Conservation (phyloP, 2,329 filamentous ascomycete genomes). For the Colletotrichum filicis region DNA sequence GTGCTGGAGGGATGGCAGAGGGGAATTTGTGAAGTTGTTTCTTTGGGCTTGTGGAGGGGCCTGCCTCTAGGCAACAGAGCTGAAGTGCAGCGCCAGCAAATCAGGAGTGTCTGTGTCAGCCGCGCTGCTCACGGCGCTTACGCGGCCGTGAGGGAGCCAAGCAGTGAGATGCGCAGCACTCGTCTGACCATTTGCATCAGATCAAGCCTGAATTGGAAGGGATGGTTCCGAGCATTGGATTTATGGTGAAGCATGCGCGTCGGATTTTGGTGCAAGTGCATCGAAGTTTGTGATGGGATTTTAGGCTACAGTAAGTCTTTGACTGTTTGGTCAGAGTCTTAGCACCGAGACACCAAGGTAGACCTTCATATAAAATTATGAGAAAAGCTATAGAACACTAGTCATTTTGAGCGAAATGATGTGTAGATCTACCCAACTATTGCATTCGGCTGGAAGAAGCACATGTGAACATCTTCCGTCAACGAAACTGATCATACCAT, state of each 20-base stretch:
- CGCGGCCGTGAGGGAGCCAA: conserved; percentile 28
- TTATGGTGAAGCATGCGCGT: neutral
- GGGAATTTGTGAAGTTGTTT: neutral
- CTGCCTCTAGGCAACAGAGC: conserved; percentile 25
- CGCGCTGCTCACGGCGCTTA: conserved; percentile 32
- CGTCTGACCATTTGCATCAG: neutral
- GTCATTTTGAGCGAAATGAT: neutral
- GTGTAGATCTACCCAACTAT: neutral
- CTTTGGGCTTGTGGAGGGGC: neutral
- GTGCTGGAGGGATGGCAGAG: neutral
- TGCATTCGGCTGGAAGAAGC: neutral
- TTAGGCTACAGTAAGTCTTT: neutral
- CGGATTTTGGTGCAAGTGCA: neutral
- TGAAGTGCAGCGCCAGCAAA: conserved; percentile 2
- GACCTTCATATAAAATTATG: neutral
- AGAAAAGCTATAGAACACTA: neutral
- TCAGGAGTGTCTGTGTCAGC: neutral
- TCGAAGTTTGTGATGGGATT: neutral
- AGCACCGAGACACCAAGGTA: neutral
- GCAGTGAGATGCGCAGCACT: neutral
- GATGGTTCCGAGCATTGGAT: neutral
- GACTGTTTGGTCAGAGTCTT: neutral
- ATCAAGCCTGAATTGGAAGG: neutral
- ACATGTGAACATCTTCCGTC: too few relatives aligned
- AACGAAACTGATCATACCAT: neutral